Evolutionary conservation across 1,284 basidiomycete species (phyloP), one percentile per base, ranked within the genome.

Genomic region (Flammula alnicola): DNA sequence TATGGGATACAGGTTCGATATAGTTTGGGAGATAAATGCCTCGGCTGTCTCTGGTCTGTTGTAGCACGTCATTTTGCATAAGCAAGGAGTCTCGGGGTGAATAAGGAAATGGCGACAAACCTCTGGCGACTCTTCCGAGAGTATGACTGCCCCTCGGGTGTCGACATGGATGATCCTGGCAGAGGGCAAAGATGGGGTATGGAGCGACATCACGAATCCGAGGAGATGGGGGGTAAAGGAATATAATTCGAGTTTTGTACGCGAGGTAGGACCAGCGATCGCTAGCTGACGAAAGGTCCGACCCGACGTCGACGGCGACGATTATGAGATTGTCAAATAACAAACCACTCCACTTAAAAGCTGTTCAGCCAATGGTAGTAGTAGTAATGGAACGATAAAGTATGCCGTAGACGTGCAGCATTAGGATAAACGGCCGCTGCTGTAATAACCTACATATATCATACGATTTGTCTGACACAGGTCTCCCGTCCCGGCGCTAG

Each of bases 1-100:
- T 94, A 68, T 96, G 93, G 29, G 93, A 96, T n/a, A 97, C 88
- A 10, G 92, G 91, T 70, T 98, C 95, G 57, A 95, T 95, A 72
- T 97, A 87, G 68, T 95, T 94, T 44, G 95, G 95, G 41, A 98
- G 81, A 71, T 97, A 97, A 63, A 98, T 97, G 11, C 93, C 94
- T 65, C 94, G 80, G 63, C 92, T 95, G 69, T 96, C 94, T 57
- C 92, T 78, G 29, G 93, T 95, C 92, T 95, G 45, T 41, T 36
- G 40, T 32, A 14, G 36, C 41, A 44, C n/a, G 37, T 36, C 17
- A 26, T 39, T 41, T 53, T 32, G 42, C 22, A 22, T n/a, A 17
- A 33, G 19, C 36, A 45, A 32, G 25, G 38, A 14, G n/a, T n/a
- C n/a, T n/a, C 20, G 49, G 33, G 20, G 26, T 12, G 22, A 20